Evolutionary conservation across 331 rosid species (phyloP).

Genomic region (Malus hybrid): DNA sequence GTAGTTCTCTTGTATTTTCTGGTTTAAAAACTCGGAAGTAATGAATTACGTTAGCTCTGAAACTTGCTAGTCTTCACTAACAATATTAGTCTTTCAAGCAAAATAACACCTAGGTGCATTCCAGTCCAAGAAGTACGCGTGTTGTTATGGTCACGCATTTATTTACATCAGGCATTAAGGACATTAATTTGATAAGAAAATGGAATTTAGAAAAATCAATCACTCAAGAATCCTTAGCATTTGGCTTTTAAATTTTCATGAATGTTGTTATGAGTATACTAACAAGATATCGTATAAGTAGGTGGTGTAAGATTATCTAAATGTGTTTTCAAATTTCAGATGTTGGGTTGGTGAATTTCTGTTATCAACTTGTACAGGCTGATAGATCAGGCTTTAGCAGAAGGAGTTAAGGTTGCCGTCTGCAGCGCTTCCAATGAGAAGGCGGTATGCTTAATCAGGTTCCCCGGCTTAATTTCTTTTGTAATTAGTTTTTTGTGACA

Average conservation of each 20-base stretch:
- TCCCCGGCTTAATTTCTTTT: conserved; percentile 20
- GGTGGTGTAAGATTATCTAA: too few species aligned
- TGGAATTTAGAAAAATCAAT: too few species aligned
- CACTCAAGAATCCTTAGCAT: not conserved
- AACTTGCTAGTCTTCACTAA: too few species aligned
- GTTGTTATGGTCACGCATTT: too few species aligned
- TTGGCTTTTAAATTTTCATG: not conserved
- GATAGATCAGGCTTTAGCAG: conserved; percentile 78
- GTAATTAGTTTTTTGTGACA: conserved; percentile 13
- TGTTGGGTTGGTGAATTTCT: conserved; percentile 11
- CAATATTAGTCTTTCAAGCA: too few species aligned
- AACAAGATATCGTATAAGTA: too few species aligned
- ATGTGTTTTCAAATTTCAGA: not conserved
- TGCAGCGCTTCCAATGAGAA: conserved; percentile 99
- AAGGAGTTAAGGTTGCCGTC: conserved; percentile 90
- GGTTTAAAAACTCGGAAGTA: not conserved
- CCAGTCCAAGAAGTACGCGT: too few species aligned
- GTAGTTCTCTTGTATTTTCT: not conserved
- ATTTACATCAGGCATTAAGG: too few species aligned
- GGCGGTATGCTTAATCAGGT: conserved; percentile 85
- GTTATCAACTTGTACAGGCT: conserved; percentile 44
- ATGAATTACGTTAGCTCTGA: too few species aligned
- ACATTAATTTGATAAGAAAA: too few species aligned
- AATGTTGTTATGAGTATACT: too few species aligned
- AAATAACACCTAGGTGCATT: too few species aligned